A percentile compares a stretch with the other conserved stretches of the same genome.
Evolutionary conservation across 2,329 filamentous ascomycete genomes (phyloP).

Genomic region (Stemphylium beticola): DNA sequence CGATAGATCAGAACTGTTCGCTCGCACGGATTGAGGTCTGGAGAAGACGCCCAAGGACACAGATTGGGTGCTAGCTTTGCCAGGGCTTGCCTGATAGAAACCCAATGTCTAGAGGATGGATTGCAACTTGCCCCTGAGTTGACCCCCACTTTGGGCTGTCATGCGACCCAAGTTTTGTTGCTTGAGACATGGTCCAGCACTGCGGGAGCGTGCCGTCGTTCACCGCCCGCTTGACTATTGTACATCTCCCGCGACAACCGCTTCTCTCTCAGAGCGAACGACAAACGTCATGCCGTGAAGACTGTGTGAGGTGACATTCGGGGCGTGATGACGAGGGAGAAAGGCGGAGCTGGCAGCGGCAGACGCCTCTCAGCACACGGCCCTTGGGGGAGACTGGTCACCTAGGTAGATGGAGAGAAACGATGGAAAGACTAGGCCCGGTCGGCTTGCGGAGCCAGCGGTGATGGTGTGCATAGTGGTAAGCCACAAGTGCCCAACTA

Average conservation of each 20-base stretch:
- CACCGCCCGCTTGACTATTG: slow-evolving; percentile 26
- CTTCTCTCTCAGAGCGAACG: slow-evolving; percentile 10
- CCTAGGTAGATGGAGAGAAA: slow-evolving; percentile 4
- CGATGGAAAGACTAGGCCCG: slow-evolving; percentile 42
- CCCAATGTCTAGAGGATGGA: not conserved
- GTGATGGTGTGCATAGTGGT: slow-evolving; percentile 20
- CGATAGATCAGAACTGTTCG: not conserved
- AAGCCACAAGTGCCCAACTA: slow-evolving; percentile 21
- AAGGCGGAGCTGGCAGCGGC: not conserved
- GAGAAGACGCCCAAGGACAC: not conserved
- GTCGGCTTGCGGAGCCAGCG: slow-evolving; percentile 21
- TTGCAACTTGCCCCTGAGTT: slow-evolving; percentile 22
- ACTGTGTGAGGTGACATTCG: slow-evolving; percentile 9
- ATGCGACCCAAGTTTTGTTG: slow-evolving; percentile 20
- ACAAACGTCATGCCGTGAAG: slow-evolving; percentile 12
- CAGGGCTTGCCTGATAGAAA: not conserved
- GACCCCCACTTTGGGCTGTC: slow-evolving; percentile 27
- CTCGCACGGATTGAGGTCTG: not conserved
- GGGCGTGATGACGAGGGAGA: not conserved
- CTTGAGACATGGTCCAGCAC: slow-evolving; percentile 26
- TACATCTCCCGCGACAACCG: slow-evolving; percentile 26
- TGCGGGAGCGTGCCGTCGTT: slow-evolving; percentile 38
- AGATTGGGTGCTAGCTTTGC: no score
- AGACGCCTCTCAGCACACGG: not conserved
- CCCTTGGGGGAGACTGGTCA: not conserved